These are phyloP conservation scores for Penicillium sp. DNA, from an alignment of 2,329 filamentous ascomycete species.

Conservation along the genomic window DNA sequence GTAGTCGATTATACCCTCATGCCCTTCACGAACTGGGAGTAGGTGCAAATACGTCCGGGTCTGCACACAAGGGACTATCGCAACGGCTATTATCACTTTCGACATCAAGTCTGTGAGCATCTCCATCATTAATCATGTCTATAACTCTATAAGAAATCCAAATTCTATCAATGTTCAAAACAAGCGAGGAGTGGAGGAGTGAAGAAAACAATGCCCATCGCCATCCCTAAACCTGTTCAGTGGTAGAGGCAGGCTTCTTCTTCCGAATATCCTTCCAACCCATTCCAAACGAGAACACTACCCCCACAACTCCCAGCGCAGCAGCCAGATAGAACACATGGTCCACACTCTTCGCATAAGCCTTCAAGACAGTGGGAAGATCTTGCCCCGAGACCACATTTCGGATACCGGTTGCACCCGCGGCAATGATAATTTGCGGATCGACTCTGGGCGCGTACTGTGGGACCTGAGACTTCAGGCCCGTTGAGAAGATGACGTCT, in stretches of 20 bases:
- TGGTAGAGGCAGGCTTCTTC: conserved; percentile 3
- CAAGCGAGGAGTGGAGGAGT: background rate
- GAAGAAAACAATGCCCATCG: background rate
- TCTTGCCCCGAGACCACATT: conserved; percentile 32
- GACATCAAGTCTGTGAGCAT: background rate
- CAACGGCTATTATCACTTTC: background rate
- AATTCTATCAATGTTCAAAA: background rate
- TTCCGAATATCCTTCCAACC: conserved; percentile 32
- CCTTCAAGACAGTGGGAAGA: conserved; percentile 34
- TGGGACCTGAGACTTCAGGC: conserved; percentile 37
- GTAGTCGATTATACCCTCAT: no score
- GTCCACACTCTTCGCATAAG: conserved; percentile 33
- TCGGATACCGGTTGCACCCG: conserved; percentile 49
- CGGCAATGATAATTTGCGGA: conserved; percentile 39
- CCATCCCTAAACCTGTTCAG: conserved; percentile 6
- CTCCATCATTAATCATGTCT: background rate
- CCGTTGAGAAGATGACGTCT: conserved; percentile 53
- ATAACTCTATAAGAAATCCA: background rate
- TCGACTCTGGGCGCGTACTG: conserved; percentile 39
- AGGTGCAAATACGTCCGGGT: background rate
- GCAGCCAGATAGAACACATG: conserved; percentile 30
- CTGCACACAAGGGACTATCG: background rate
- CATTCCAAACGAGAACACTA: conserved; percentile 27
- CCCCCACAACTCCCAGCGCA: conserved; percentile 17
- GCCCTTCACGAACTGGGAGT: no score